Conservation (phyloP, 371 early-diverging fungal genomes). For the Batkoa obscura region DNA sequence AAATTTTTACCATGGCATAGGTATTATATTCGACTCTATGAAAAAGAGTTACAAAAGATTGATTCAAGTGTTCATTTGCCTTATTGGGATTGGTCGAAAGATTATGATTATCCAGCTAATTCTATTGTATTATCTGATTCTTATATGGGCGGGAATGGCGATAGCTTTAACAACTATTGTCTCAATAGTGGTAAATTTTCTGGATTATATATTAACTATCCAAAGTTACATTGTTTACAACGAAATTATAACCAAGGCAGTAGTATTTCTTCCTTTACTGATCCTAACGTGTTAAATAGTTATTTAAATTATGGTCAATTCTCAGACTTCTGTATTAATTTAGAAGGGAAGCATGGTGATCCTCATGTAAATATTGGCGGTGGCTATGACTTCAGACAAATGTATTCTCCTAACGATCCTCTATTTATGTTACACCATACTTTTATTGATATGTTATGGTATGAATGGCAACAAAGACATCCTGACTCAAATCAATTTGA, state of each 20-base stretch:
- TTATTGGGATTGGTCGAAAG: conserved; percentile 28
- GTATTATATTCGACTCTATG: conserved; percentile 12
- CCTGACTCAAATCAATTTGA: neutral
- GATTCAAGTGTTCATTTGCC: conserved; percentile 21
- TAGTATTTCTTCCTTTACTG: neutral
- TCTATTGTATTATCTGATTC: conserved; percentile 6
- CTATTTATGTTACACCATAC: neutral
- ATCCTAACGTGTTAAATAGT: neutral
- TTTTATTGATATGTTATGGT: neutral
- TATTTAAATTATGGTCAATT: neutral
- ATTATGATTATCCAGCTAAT: conserved; percentile 8
- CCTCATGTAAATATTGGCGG: conserved; percentile 7
- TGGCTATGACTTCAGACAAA: neutral
- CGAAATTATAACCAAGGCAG: neutral
- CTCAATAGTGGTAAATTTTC: neutral
- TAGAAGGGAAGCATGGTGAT: neutral
- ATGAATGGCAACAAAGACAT: conserved; percentile 15
- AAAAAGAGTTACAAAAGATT: conserved; percentile 13
- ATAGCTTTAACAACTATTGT: neutral
- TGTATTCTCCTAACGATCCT: neutral
- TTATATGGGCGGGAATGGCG: conserved; percentile 11
- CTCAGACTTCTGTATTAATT: neutral
- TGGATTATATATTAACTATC: neutral
- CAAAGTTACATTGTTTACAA: neutral
- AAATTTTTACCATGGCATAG: conserved; percentile 25